phyloP scores from a whole-genome alignment of 257 asterid species.

The Primulina tabacum region DNA sequence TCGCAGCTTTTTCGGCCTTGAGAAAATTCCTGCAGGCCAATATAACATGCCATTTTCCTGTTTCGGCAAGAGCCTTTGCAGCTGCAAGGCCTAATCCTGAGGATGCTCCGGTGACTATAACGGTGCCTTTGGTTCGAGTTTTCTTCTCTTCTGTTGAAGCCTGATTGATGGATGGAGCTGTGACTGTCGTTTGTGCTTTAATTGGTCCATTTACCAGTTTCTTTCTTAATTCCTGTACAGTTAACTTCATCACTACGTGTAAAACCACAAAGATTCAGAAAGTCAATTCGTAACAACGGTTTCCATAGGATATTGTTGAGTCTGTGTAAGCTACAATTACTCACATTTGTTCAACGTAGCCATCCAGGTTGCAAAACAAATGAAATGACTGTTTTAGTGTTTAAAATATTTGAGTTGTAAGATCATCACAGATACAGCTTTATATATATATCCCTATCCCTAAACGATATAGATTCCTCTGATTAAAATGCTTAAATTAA shows the following conservation, averaged over 20 bases:
- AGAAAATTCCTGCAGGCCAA: conserved; percentile 91
- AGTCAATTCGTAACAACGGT: background rate
- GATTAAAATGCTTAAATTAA: too few species aligned
- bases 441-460: too few species aligned
- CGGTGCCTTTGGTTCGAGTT: conserved; percentile 65
- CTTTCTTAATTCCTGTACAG: conserved; percentile 26
- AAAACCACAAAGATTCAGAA: background rate
- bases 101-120: conserved; percentile 74
- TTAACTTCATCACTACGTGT: background rate
- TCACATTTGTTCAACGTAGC: background rate
- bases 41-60: conserved; percentile 81
- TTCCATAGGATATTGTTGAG: background rate
- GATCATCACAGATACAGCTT: too few species aligned
- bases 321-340: background rate
- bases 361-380: background rate
- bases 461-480: too few species aligned
- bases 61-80: conserved; percentile 71
- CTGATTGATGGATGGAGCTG: conserved; percentile 47
- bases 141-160: conserved; percentile 54
- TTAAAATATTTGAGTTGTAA: too few species aligned
- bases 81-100: conserved; percentile 84
- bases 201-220: conserved; percentile 35
- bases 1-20: conserved; percentile 82
- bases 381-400: too few species aligned
- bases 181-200: conserved; percentile 56